phyloP scores from a whole-genome alignment of 768 basidiomycete genomes.

The Sporobolomyces pararoseus region DNA sequence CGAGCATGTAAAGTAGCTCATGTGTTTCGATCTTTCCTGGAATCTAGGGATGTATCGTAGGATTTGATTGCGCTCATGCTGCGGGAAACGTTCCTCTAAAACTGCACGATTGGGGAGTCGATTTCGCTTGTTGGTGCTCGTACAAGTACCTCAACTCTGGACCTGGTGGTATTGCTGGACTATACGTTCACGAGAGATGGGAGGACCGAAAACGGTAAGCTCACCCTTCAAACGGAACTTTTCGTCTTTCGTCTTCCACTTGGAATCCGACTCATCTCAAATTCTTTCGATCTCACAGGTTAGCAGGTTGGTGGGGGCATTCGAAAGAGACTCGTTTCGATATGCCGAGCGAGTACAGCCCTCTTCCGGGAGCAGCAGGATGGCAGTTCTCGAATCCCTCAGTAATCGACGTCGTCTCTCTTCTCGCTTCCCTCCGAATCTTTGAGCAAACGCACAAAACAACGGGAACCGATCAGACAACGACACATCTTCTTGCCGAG shows the following conservation, averaged over 20 bases:
- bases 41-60: slow-evolving; percentile 79
- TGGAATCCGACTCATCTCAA: no score
- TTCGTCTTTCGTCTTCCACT: no score
- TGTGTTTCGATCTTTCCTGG: not conserved
- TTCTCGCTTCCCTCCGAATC: slow-evolving; percentile 75
- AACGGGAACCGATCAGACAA: slow-evolving; percentile 58
- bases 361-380: slow-evolving; percentile 84
- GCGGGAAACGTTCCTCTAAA: slow-evolving; percentile 85
- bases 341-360: slow-evolving; percentile 79
- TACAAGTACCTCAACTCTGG: slow-evolving; percentile 96
- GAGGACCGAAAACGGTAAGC: slow-evolving; percentile 30
- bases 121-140: slow-evolving; percentile 98
- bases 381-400: slow-evolving; percentile 96
- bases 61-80: slow-evolving; percentile 95
- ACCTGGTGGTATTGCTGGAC: slow-evolving; percentile 92
- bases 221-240: no score
- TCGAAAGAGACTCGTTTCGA: slow-evolving; percentile 77
- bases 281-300: no score
- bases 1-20: not conserved
- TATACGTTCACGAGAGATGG: slow-evolving; percentile 68
- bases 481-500: slow-evolving; percentile 50
- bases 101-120: slow-evolving; percentile 88
- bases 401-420: slow-evolving; percentile 69
- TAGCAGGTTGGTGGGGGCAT: slow-evolving; percentile 98
- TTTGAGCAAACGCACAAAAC: slow-evolving; percentile 58